Percentiles rank a stretch among this genome's conserved stretches.
These are phyloP conservation scores for Fraxinus cuspidata DNA, from an alignment of 257 asterid genomes.

Conservation along the genomic window DNA sequence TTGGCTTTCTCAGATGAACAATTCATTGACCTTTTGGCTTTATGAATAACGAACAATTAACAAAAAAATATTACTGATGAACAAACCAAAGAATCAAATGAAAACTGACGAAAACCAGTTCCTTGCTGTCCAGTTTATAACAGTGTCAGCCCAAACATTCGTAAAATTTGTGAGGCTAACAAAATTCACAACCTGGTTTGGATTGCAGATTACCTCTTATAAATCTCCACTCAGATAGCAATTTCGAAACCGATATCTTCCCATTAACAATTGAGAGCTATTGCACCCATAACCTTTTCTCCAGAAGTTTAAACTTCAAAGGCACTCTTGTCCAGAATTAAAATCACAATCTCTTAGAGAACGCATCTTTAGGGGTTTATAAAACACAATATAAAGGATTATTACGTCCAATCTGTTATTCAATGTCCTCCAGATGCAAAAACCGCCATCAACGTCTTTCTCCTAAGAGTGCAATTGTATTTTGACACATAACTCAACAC, in stretches of 20 bases:
- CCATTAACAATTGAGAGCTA: neutral
- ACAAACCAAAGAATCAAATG: neutral
- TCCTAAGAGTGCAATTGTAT: neutral
- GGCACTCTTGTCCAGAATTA: neutral
- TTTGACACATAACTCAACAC: neutral
- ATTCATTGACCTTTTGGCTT: neutral
- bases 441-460: neutral
- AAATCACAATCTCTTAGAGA: neutral
- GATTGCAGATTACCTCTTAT: no score
- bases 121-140: neutral
- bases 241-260: neutral
- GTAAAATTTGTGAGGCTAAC: neutral
- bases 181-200: neutral
- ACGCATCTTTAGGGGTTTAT: neutral
- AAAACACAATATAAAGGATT: no score
- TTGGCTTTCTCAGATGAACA: neutral
- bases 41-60: neutral
- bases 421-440: neutral
- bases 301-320: neutral
- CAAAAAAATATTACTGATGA: neutral
- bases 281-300: neutral
- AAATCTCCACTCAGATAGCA: neutral
- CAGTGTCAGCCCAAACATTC: constrained; percentile 1
- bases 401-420: neutral
- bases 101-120: neutral